These are phyloP conservation scores for Fusarium sp. DNA, from an alignment of 2,329 filamentous ascomycete genomes.

Conservation along the genomic window DNA sequence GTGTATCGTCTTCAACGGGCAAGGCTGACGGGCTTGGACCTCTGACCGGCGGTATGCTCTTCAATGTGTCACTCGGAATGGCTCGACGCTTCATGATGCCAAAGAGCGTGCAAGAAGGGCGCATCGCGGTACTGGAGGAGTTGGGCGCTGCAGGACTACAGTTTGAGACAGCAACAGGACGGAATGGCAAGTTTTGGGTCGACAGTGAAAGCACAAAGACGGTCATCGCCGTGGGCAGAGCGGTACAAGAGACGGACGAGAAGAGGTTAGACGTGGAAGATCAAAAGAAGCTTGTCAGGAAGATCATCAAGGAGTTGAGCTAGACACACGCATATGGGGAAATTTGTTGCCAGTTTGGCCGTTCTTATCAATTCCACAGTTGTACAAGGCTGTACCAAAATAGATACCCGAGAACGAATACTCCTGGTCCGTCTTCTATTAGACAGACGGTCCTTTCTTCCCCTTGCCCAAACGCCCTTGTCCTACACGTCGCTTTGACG, in stretches of 20 bases:
- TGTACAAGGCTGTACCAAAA: conserved; percentile 35
- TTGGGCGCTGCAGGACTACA: conserved; percentile 79
- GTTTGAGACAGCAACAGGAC: conserved; percentile 93
- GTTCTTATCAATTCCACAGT: conserved; percentile 33
- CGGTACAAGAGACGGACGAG: conserved; percentile 82
- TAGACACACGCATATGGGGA: conserved; percentile 43
- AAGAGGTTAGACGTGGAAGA: conserved; percentile 69
- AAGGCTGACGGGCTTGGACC: conserved; percentile 90
- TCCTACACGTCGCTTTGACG: conserved; percentile 18
- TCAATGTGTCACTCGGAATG: conserved; percentile 81
- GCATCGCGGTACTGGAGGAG: conserved; percentile 80
- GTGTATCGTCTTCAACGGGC: conserved; percentile 85
- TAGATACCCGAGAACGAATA: conserved; percentile 42
- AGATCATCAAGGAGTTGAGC: conserved; percentile 68
- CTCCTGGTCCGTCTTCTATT: conserved; percentile 25
- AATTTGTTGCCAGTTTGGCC: conserved; percentile 24
- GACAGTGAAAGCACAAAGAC: conserved; percentile 79
- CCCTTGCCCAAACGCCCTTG: conserved; percentile 35
- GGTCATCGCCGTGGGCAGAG: conserved; percentile 81
- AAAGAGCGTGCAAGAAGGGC: conserved; percentile 69
- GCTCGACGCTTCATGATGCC: conserved; percentile 80
- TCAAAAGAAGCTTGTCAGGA: conserved; percentile 77
- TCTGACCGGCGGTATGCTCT: conserved; percentile 86
- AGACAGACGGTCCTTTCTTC: conserved; percentile 33
- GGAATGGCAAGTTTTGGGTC: conserved; percentile 94